phyloP scores from a whole-genome alignment of 2,329 filamentous ascomycete species.

The Aspergillus brunneoviolaceus region DNA sequence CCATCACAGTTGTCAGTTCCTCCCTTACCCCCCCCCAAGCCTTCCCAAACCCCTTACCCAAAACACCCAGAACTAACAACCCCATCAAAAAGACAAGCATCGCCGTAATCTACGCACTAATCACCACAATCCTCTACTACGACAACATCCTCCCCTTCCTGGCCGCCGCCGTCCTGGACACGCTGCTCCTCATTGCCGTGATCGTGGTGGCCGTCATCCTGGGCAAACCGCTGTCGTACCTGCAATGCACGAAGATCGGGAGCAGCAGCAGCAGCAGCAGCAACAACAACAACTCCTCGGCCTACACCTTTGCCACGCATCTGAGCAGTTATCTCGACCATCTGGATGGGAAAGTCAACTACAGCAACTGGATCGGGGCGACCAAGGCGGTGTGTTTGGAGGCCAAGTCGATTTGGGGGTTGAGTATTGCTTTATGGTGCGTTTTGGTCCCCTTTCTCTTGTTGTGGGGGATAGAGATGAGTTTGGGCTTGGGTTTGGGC shows the following conservation, averaged over 20 bases:
- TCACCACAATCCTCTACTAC: conserved; percentile 78
- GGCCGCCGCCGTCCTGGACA: conserved; percentile 65
- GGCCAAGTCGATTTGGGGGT: conserved; percentile 84
- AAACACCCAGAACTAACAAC: conserved; percentile 19
- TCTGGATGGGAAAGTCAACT: conserved; percentile 50
- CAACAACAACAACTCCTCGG: conserved; percentile 46
- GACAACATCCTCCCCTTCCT: conserved; percentile 75
- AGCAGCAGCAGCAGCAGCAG: conserved; percentile 33
- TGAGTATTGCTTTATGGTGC: conserved; percentile 74
- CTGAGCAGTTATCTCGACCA: conserved; percentile 54
- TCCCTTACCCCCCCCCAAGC: conserved; percentile 36
- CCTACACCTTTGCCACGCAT: conserved; percentile 55
- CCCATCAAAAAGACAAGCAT: conserved; percentile 63
- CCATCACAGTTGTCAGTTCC: conserved; percentile 66
- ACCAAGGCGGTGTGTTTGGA: conserved; percentile 71
- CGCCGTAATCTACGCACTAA: conserved; percentile 73
- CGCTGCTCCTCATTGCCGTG: conserved; percentile 70
- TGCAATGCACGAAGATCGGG: conserved; percentile 65
- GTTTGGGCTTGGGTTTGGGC: too few relatives aligned
- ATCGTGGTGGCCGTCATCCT: conserved; percentile 75
- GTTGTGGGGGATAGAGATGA: too few relatives aligned
- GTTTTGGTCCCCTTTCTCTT: conserved; percentile 24
- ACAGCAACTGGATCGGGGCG: conserved; percentile 59
- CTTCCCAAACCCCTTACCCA: background rate
- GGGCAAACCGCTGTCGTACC: conserved; percentile 75